Evolutionary conservation across 225 moss, liverwort and hornwort genomes (phyloP).

Genomic region (Sphagnum tenellum): DNA sequence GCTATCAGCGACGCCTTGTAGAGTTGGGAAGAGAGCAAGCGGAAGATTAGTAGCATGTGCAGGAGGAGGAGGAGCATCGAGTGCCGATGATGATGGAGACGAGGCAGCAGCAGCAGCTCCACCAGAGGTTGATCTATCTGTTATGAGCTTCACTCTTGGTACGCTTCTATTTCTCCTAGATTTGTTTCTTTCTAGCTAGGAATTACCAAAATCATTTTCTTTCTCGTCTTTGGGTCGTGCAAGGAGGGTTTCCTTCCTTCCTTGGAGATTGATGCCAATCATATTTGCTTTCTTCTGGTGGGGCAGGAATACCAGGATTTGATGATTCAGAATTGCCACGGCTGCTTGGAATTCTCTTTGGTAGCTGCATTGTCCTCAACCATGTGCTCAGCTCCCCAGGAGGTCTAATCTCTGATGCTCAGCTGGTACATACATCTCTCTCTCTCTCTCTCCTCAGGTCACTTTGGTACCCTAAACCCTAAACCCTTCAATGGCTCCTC

Average conservation of each 20-base stretch:
- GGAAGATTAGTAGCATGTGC: too few relatives aligned
- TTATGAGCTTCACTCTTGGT: slow-evolving; percentile 87
- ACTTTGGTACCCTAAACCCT: too few relatives aligned
- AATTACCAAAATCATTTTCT: too few relatives aligned
- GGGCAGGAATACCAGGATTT: slow-evolving; percentile 85
- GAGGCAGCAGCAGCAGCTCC: too few relatives aligned
- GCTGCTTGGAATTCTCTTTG: slow-evolving; percentile 62
- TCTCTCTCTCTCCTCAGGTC: not conserved
- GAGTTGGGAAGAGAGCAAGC: too few relatives aligned
- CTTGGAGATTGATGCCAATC: not conserved
- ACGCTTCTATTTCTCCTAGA: not conserved
- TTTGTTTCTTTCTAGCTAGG: not conserved
- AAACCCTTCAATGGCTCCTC: too few relatives aligned
- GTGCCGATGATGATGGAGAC: too few relatives aligned
- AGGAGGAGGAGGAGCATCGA: too few relatives aligned
- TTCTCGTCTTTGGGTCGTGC: not conserved
- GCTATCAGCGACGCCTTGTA: too few relatives aligned
- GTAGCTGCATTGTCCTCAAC: slow-evolving; percentile 61
- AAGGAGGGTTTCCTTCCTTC: not conserved
- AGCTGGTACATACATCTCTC: slow-evolving; percentile 34
- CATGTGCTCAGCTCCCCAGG: slow-evolving; percentile 60
- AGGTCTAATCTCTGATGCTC: slow-evolving; percentile 32
- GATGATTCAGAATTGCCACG: slow-evolving; percentile 77
- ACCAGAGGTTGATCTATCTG: slow-evolving; percentile 45
- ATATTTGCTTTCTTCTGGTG: not conserved